Conservation (phyloP, 2,329 filamentous ascomycete species). For the Fusarium chaquense region DNA sequence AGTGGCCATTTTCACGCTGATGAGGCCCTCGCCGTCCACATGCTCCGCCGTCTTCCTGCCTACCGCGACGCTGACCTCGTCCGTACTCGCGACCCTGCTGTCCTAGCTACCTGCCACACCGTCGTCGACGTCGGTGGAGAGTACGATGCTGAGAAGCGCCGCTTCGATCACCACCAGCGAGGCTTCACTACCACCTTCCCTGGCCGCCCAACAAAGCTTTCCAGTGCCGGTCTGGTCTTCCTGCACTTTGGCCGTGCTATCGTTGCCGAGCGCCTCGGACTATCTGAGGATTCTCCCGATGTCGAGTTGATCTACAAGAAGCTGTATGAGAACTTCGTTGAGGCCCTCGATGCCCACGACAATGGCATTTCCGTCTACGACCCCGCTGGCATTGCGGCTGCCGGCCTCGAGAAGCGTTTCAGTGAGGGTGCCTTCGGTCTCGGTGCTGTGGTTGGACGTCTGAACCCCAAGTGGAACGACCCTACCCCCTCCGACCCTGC, state of each 20-base stretch:
- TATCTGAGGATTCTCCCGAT: constrained; percentile 71
- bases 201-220: constrained; percentile 85
- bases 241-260: constrained; percentile 93
- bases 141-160: constrained; percentile 80
- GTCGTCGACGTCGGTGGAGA: constrained; percentile 98
- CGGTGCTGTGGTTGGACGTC: constrained; percentile 82
- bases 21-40: constrained; percentile 95
- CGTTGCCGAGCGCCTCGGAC: constrained; percentile 69
- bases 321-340: constrained; percentile 92
- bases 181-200: constrained; percentile 90
- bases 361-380: constrained; percentile 92
- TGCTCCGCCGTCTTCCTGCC: constrained; percentile 87
- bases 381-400: constrained; percentile 72
- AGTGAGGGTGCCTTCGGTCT: constrained; percentile 85
- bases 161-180: constrained; percentile 98
- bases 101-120: constrained; percentile 86
- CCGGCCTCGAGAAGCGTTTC: constrained; percentile 85
- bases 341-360: constrained; percentile 97
- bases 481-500: constrained; percentile 62
- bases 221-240: constrained; percentile 93
- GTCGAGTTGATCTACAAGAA: constrained; percentile 85
- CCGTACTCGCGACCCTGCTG: constrained; percentile 85
- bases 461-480: constrained; percentile 87
- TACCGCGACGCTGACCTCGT: constrained; percentile 81
- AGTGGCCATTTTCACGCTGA: constrained; percentile 99